A percentile compares a stretch with the other conserved stretches of the same genome.
Conservation (phyloP, 2,329 filamentous ascomycete species). For the Drechslera avenae region DNA sequence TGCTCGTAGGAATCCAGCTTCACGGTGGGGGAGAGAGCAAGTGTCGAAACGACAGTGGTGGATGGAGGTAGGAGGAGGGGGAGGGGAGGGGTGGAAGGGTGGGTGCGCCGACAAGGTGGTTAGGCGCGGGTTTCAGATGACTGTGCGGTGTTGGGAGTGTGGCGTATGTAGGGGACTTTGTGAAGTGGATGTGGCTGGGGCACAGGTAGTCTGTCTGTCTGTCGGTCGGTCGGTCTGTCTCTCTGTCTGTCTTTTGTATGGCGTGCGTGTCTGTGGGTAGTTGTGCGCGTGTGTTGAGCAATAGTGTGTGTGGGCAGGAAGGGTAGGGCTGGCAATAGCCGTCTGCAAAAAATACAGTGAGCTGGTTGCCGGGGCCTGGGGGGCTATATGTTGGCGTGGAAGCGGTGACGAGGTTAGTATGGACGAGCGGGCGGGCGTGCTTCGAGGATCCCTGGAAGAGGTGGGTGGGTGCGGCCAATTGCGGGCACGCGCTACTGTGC, state of each 20-base stretch:
- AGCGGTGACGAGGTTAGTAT: conserved; percentile 34
- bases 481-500: conserved; percentile 29
- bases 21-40: conserved; percentile 36
- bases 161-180: neutral
- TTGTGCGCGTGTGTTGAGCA: neutral
- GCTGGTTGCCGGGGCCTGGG: conserved; percentile 22
- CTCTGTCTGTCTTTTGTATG: too few relatives aligned
- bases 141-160: conserved; percentile 11
- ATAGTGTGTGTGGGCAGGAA: neutral
- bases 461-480: conserved; percentile 29
- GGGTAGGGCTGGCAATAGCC: neutral
- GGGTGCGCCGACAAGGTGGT: neutral
- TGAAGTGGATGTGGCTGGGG: neutral
- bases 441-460: conserved; percentile 23
- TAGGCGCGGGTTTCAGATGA: conserved; percentile 13
- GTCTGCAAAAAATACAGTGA: conserved; percentile 9
- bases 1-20: conserved; percentile 62
- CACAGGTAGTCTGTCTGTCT: too few relatives aligned
- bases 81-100: neutral
- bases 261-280: neutral
- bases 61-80: conserved; percentile 3
- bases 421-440: conserved; percentile 24
- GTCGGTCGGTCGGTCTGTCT: too few relatives aligned
- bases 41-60: conserved; percentile 4
- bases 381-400: conserved; percentile 28